These are phyloP conservation scores for Termitomyces sp. DNA, from an alignment of 1,284 basidiomycete genomes.

Conservation along the genomic window DNA sequence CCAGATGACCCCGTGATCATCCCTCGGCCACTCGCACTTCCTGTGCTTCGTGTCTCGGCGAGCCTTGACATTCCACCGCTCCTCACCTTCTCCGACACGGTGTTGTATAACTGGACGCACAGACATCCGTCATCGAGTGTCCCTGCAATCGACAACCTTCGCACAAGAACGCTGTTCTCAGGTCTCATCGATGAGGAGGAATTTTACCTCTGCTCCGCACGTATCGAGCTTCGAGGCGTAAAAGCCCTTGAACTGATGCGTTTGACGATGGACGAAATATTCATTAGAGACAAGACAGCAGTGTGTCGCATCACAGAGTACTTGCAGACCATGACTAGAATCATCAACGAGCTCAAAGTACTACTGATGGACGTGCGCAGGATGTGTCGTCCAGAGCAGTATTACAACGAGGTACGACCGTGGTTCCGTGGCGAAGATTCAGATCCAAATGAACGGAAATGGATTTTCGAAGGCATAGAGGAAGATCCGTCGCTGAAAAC, in stretches of 20 bases:
- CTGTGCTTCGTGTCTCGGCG: conserved; percentile 68
- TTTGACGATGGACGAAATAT: conserved; percentile 85
- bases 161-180: conserved; percentile 73
- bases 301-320: conserved; percentile 69
- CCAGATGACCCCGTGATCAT: conserved; percentile 50
- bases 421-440: conserved; percentile 92
- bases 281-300: conserved; percentile 79
- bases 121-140: conserved; percentile 21
- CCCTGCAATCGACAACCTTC: conserved; percentile 54
- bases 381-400: conserved; percentile 75
- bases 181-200: conserved; percentile 79
- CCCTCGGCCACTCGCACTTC: conserved; percentile 72
- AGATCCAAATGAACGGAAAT: conserved; percentile 52
- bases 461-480: conserved; percentile 80
- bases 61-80: conserved; percentile 84
- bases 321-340: conserved; percentile 58
- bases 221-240: conserved; percentile 88
- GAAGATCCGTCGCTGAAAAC: conserved; percentile 42
- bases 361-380: conserved; percentile 66
- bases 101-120: conserved; percentile 87
- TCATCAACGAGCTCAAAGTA: conserved; percentile 63
- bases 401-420: conserved; percentile 85
- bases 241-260: conserved; percentile 85
- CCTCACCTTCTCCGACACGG: conserved; percentile 91
- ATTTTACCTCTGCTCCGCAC: conserved; percentile 87